Evolutionary conservation across 2,329 filamentous ascomycete genomes (phyloP).

Genomic region (Dactylellina haptotyla): DNA sequence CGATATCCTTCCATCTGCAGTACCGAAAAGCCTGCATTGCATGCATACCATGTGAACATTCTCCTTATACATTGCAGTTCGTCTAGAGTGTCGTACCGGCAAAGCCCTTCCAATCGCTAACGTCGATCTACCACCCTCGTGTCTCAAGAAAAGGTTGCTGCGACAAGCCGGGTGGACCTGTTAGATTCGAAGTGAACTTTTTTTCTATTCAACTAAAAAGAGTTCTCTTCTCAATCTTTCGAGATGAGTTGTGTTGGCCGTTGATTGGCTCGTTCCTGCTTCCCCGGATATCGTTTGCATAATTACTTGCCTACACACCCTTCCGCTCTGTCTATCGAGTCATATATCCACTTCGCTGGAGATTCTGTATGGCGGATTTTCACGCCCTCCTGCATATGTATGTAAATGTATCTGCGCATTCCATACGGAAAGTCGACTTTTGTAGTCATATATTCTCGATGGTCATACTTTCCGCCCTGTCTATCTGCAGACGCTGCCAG

Average conservation of each 20-base stretch:
- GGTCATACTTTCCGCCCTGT: too few relatives aligned
- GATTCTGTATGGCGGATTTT: too few relatives aligned
- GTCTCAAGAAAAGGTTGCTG: neutral
- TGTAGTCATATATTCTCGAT: too few relatives aligned
- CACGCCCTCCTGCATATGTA: neutral
- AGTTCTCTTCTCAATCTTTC: neutral
- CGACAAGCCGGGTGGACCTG: constrained; percentile 30
- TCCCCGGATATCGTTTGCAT: constrained; percentile 2
- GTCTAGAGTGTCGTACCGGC: neutral
- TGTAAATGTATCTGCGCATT: neutral
- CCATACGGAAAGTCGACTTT: too few relatives aligned
- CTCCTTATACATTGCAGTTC: constrained; percentile 9
- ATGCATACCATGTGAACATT: constrained; percentile 40
- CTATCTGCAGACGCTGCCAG: neutral
- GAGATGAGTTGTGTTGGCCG: constrained; percentile 47
- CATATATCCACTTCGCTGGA: too few relatives aligned
- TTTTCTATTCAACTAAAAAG: neutral
- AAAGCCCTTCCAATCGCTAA: constrained; percentile 3
- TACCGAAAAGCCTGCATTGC: neutral
- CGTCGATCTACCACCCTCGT: constrained; percentile 5
- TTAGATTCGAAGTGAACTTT: neutral
- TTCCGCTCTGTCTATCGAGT: too few relatives aligned
- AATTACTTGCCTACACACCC: too few relatives aligned
- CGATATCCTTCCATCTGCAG: too few relatives aligned
- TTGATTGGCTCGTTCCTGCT: constrained; percentile 33